phyloP scores from a whole-genome alignment of 2,329 filamentous ascomycete genomes.

The Emergomyces africanus region DNA sequence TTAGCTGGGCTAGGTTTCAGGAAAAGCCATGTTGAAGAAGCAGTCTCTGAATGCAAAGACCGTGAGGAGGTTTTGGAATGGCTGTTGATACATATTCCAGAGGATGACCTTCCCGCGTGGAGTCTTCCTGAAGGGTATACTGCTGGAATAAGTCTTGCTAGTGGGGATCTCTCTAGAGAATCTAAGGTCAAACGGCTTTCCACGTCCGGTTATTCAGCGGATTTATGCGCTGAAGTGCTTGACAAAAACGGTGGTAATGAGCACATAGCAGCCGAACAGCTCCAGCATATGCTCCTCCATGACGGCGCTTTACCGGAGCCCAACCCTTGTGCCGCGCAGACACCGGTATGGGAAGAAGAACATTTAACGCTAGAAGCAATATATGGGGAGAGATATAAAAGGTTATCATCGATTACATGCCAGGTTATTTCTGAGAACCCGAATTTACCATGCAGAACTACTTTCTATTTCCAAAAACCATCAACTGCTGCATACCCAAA shows the following conservation, averaged over 20 bases:
- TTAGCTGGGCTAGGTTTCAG: conserved; percentile 72
- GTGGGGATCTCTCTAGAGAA: conserved; percentile 68
- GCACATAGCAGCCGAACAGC: conserved; percentile 58
- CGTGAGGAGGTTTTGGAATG: conserved; percentile 88
- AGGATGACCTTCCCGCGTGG: conserved; percentile 91
- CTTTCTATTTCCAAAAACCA: conserved; percentile 57
- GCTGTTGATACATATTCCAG: conserved; percentile 91
- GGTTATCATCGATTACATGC: conserved; percentile 50
- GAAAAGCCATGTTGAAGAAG: conserved; percentile 79
- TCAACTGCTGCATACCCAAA: conserved; percentile 54
- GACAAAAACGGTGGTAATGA: conserved; percentile 62
- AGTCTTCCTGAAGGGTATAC: conserved; percentile 84
- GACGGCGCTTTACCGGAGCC: conserved; percentile 17
- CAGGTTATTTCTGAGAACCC: conserved; percentile 51
- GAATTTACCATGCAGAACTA: conserved; percentile 33
- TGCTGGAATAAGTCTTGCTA: conserved; percentile 76
- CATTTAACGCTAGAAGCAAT: conserved; percentile 73
- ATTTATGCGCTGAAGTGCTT: conserved; percentile 68
- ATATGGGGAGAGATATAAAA: conserved; percentile 59
- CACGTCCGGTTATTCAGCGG: conserved; percentile 69
- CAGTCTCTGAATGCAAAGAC: conserved; percentile 75
- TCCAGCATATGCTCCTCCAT: conserved; percentile 58
- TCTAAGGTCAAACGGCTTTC: conserved; percentile 70
- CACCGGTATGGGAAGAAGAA: conserved; percentile 72
- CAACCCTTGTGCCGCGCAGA: conserved; percentile 21